Evolutionary conservation across 139 green algal genomes (phyloP).

Genomic region (Haematococcus lacustris): DNA sequence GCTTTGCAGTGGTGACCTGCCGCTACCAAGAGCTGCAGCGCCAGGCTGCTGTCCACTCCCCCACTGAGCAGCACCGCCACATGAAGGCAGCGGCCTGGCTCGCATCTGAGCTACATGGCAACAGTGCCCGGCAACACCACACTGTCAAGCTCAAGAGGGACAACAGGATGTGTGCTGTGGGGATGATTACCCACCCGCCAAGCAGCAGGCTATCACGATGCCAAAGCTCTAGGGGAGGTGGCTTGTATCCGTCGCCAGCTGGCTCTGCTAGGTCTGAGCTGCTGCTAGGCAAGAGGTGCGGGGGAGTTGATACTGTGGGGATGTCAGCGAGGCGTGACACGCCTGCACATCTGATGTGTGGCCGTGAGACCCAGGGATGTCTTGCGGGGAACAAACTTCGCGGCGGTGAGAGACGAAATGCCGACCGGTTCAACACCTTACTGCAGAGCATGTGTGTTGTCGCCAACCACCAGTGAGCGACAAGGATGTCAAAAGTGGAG

Average conservation of each 20-base stretch:
- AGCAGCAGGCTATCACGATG: not conserved
- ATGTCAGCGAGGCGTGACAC: no score
- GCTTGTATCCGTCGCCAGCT: not conserved
- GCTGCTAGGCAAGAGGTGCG: no score
- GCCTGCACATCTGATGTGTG: no score
- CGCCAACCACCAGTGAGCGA: no score
- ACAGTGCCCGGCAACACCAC: not conserved
- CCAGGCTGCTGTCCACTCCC: conserved; percentile 93
- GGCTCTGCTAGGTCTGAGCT: not conserved
- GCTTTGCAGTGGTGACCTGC: conserved; percentile 76
- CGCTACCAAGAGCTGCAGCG: conserved; percentile 70
- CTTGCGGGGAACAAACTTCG: no score
- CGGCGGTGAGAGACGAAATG: no score
- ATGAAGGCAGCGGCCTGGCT: conserved; percentile 19
- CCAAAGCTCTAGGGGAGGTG: not conserved
- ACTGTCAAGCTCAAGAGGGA: not conserved
- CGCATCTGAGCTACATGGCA: no score
- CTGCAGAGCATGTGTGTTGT: no score
- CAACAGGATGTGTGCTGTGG: not conserved
- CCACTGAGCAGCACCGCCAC: conserved; percentile 87
- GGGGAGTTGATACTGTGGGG: no score
- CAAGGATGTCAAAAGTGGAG: no score
- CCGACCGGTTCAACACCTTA: no score
- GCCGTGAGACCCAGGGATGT: no score
- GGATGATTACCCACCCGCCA: not conserved